Percentiles rank a stretch among this genome's conserved stretches.
phyloP scores from a whole-genome alignment of 208 protist genomes.

The Crithidia mellificae region DNA sequence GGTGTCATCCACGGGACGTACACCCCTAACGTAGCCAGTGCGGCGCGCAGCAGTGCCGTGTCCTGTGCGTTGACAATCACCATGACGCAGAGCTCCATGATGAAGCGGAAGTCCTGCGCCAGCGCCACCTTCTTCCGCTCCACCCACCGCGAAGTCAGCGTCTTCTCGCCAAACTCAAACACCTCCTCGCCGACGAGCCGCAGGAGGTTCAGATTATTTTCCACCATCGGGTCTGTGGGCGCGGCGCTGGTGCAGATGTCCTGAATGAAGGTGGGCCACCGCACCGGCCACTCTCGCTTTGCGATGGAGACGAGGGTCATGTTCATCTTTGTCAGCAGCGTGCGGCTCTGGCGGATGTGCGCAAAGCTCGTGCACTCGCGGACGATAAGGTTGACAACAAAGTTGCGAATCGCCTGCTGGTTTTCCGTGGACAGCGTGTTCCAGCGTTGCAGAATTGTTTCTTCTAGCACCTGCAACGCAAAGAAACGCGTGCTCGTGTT shows the following conservation, averaged over 20 bases:
- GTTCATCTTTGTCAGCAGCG: conserved; percentile 92
- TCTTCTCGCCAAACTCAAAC: conserved; percentile 97
- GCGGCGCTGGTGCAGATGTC: conserved; percentile 95
- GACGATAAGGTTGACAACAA: conserved; percentile 96
- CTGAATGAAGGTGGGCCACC: conserved; percentile 97
- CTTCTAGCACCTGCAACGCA: conserved; percentile 93
- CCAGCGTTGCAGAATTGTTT: conserved; percentile 94
- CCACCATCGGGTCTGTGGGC: conserved; percentile 93
- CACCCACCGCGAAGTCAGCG: conserved; percentile 96
- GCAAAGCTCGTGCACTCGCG: conserved; percentile 64
- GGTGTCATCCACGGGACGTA: conserved; percentile 91
- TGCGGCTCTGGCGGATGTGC: conserved; percentile 53
- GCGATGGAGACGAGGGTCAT: conserved; percentile 94
- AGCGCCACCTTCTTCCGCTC: conserved; percentile 95
- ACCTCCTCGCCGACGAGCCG: conserved; percentile 97
- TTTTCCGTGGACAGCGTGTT: conserved; percentile 94
- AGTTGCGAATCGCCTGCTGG: conserved; percentile 92
- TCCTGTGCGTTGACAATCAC: conserved; percentile 56
- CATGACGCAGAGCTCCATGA: conserved; percentile 94
- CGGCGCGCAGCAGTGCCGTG: conserved; percentile 56
- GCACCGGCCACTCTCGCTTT: conserved; percentile 98
- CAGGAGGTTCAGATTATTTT: conserved; percentile 98
- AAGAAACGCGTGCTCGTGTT: conserved; percentile 86
- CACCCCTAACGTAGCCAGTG: conserved; percentile 73
- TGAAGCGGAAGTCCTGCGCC: conserved; percentile 93